Evolutionary conservation across 1,284 basidiomycete genomes (phyloP), one percentile per base, ranked within the genome.

Genomic region (Papiliotrema terrestris): DNA sequence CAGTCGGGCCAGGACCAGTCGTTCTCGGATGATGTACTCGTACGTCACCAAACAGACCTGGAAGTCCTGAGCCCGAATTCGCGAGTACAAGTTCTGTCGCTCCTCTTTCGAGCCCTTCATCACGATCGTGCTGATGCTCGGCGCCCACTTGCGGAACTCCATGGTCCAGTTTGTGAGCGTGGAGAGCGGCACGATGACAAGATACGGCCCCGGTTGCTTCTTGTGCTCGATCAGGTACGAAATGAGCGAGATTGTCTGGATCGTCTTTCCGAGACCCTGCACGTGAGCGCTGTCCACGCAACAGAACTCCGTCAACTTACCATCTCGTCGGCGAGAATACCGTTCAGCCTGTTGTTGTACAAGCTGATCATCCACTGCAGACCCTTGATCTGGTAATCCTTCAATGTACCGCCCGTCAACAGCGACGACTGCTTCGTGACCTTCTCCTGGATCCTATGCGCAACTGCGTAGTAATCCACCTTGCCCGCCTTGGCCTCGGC

Each of bases 1-100:
- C 72, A 95, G 86, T 78, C 94, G 92, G 71, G 86, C 85, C 47
- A 98, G 81, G 59, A 91, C 78, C 1, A 89, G 89, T 17, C 92
- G 85, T 77, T 99, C 96, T 80, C 97, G 97, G 82, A 98, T 96
- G 76, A 99, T 95, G 73, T 98, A 98, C 76, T 99, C 96, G 77
- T 97, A 99, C 0, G 96, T 98, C 15, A 96, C 98, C 54, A 98
- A 78, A 57, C 98, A 80, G 22, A 98, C 96, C 72, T 98, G 93
- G 83, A 98, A 98, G 65, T 90, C 85, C 43, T 66, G 63, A n/a
- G 72, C 68, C 36, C 73, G 62, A 41, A 76, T 57, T 38, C 71
- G 68, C 14, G 68, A 66, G 54, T 74, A 72, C 23, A 68, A 59
- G 36, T 75, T 72, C 47, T 68, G 68, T 61, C 77, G 68, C 11